A percentile compares a stretch with the other conserved stretches of the same genome.
Conservation (phyloP, 2,329 filamentous ascomycete genomes). For the Trichoderma hamatum region DNA sequence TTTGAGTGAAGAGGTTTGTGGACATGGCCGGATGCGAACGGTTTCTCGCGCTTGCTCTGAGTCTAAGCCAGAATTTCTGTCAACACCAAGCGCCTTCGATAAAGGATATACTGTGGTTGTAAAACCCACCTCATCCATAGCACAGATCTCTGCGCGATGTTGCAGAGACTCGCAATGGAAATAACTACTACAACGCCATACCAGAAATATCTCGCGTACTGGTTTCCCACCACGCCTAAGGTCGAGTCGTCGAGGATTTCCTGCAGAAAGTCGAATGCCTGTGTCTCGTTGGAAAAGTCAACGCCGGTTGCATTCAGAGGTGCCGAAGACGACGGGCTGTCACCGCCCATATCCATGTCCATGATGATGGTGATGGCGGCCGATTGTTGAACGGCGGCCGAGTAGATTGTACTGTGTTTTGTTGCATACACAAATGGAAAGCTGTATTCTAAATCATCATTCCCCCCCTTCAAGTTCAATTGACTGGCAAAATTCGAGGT, state of each 20-base stretch:
- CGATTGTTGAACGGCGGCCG: not conserved
- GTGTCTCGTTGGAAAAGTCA: not conserved
- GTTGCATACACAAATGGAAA: not conserved
- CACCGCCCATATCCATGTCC: not conserved
- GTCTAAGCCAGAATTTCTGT: not conserved
- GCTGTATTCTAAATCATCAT: not conserved
- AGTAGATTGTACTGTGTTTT: not conserved
- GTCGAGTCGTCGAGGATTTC: not conserved
- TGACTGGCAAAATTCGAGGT: not conserved
- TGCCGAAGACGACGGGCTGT: not conserved
- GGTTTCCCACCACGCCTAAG: not conserved
- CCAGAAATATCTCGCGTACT: constrained; percentile 3
- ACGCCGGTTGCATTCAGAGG: not conserved
- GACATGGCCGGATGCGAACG: not conserved
- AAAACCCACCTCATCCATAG: not conserved
- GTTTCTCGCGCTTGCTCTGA: not conserved
- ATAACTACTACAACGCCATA: not conserved
- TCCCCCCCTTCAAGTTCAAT: not conserved
- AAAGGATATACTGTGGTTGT: not conserved
- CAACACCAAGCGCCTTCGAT: not conserved
- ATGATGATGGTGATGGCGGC: not conserved
- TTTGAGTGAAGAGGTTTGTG: not conserved
- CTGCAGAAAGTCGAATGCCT: not conserved
- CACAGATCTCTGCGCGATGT: not conserved
- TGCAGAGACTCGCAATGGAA: constrained; percentile 1